A percentile compares a stretch with the other conserved stretches of the same genome.
phyloP scores from a whole-genome alignment of 2,329 filamentous ascomycete species.

The Xylariaceae sp. region DNA sequence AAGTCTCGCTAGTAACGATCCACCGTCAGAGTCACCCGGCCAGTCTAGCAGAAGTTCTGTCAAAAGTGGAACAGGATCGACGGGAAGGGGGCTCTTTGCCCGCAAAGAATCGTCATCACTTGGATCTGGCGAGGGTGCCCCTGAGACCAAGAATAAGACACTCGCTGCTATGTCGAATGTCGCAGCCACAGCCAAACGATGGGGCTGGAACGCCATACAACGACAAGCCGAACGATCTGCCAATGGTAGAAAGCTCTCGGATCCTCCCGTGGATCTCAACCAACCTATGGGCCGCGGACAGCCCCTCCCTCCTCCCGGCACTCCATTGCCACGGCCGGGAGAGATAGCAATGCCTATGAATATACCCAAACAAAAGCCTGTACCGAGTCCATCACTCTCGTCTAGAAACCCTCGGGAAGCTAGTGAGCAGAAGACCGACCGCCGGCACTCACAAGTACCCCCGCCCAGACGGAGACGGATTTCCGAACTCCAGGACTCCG shows the following conservation, averaged over 20 bases:
- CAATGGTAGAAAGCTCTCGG: conserved; percentile 30
- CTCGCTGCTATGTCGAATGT: conserved; percentile 31
- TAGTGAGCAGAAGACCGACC: conserved; percentile 25
- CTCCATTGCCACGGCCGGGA: conserved; percentile 30
- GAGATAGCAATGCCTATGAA: conserved; percentile 27
- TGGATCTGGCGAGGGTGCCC: conserved; percentile 19
- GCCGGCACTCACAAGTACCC: conserved; percentile 28
- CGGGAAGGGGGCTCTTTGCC: conserved; percentile 26
- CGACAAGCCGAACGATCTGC: conserved; percentile 28
- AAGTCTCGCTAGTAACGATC: conserved; percentile 23
- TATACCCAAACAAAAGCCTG: conserved; percentile 28
- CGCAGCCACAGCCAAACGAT: conserved; percentile 33
- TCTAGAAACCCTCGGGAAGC: conserved; percentile 23
- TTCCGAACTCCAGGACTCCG: conserved; percentile 26
- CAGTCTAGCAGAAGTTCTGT: conserved; percentile 27
- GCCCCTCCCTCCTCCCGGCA: conserved; percentile 32
- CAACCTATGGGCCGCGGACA: conserved; percentile 34
- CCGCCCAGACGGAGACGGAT: conserved; percentile 31
- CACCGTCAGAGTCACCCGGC: conserved; percentile 20
- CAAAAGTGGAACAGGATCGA: conserved; percentile 28
- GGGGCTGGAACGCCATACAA: conserved; percentile 33
- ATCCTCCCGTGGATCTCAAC: conserved; percentile 31
- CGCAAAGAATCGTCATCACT: conserved; percentile 27
- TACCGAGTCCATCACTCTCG: conserved; percentile 24
- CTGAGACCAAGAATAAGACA: conserved; percentile 29